Percentiles rank a stretch among this genome's conserved stretches.
Conservation (phyloP, 495 filamentous ascomycete species). For the Xanthoparmelia taractica region DNA sequence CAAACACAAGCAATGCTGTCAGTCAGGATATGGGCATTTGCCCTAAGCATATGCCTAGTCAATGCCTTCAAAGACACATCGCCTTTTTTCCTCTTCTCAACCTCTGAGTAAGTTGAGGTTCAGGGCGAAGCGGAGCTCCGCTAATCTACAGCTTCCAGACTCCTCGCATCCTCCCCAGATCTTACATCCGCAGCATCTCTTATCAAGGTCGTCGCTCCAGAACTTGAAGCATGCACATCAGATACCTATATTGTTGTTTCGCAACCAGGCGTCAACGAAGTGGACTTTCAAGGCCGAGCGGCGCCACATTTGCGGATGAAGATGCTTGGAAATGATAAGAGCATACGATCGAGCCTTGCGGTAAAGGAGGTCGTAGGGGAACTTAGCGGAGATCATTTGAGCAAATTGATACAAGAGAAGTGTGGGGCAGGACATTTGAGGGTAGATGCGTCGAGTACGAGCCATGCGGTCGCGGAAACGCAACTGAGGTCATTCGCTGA, state of each 20-base stretch:
- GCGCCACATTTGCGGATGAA: constrained; percentile 55
- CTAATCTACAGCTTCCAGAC: constrained; percentile 29
- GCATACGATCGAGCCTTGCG: constrained; percentile 41
- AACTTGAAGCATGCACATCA: constrained; percentile 61
- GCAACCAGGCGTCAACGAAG: constrained; percentile 67
- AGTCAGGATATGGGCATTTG: constrained; percentile 42
- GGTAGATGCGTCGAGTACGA: constrained; percentile 59
- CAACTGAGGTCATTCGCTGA: constrained; percentile 5
- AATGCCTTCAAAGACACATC: constrained; percentile 77
- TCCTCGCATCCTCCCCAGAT: constrained; percentile 39
- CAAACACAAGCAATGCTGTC: constrained; percentile 8
- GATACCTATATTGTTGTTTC: constrained; percentile 72
- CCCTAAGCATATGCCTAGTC: constrained; percentile 44
- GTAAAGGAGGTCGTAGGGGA: constrained; percentile 58
- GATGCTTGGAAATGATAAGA: constrained; percentile 42
- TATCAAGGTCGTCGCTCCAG: constrained; percentile 30
- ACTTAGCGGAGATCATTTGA: constrained; percentile 49
- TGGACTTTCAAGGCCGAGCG: constrained; percentile 50
- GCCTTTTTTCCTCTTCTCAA: constrained; percentile 79
- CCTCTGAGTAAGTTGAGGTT: constrained; percentile 51
- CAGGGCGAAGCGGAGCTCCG: constrained; percentile 3
- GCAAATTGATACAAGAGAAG: constrained; percentile 42
- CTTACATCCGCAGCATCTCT: constrained; percentile 39
- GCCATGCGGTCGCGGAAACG: constrained; percentile 1
- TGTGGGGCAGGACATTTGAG: constrained; percentile 46